Evolutionary conservation across 2,329 filamentous ascomycete genomes (phyloP).

Genomic region (Myriosclerotinia curreyana): DNA sequence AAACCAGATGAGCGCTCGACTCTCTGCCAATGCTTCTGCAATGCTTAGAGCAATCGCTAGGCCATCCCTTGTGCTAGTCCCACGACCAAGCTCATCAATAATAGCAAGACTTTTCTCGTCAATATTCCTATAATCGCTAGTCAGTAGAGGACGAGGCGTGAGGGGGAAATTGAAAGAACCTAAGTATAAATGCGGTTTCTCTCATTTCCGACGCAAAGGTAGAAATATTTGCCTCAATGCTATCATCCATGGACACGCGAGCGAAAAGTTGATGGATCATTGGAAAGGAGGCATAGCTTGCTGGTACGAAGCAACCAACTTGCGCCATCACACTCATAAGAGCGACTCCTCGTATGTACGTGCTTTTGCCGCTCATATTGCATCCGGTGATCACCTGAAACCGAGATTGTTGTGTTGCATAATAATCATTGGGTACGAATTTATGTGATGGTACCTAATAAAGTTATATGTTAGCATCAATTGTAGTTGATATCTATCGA

Average conservation of each 20-base stretch:
- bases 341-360: conserved; percentile 83
- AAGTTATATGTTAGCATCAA: background rate
- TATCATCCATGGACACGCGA: conserved; percentile 81
- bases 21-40: conserved; percentile 81
- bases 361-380: conserved; percentile 98
- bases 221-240: conserved; percentile 84
- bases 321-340: conserved; percentile 91
- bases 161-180: conserved; percentile 39
- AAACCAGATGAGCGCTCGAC: conserved; percentile 80
- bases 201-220: conserved; percentile 95
- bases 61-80: conserved; percentile 85
- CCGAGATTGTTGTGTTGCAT: conserved; percentile 72
- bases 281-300: conserved; percentile 75
- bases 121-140: conserved; percentile 57
- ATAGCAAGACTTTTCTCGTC: conserved; percentile 74
- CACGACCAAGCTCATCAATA: conserved; percentile 87
- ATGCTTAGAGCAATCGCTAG: conserved; percentile 87
- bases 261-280: conserved; percentile 84
- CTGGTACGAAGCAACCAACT: conserved; percentile 86
- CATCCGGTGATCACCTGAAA: conserved; percentile 95
- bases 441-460: conserved; percentile 57
- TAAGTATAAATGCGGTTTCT: conserved; percentile 89
- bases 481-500: background rate
- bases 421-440: conserved; percentile 88
- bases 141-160: conserved; percentile 4